Percentiles rank a stretch among this genome's conserved stretches.
Conservation (phyloP, 345 rosid genomes). For the Lumnitzera racemosa region DNA sequence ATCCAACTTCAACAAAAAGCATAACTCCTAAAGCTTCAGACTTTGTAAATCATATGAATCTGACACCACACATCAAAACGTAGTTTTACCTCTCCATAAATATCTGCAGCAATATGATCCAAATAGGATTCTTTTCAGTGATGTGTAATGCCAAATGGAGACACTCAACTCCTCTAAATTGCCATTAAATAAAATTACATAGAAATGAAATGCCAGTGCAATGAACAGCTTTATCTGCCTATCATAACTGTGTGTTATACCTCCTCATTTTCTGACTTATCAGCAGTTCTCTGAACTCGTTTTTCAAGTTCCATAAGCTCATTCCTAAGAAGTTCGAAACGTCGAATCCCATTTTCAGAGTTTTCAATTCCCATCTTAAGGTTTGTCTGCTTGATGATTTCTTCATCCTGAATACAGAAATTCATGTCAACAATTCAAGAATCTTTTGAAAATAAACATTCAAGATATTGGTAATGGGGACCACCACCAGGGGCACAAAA, state of each 20-base stretch:
- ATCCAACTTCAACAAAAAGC: too few relatives aligned
- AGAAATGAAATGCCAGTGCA: too few relatives aligned
- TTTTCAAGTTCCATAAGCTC: slow-evolving; percentile 92
- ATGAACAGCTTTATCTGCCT: too few relatives aligned
- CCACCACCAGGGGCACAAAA: neutral
- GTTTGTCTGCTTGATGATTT: slow-evolving; percentile 21
- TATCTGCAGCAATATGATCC: too few relatives aligned
- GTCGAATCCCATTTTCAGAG: slow-evolving; percentile 56
- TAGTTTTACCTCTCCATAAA: too few relatives aligned
- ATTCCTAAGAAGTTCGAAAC: slow-evolving; percentile 73
- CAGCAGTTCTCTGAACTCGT: slow-evolving; percentile 70
- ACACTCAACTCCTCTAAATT: too few relatives aligned
- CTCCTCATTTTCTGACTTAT: slow-evolving; percentile 61
- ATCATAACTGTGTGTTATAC: slow-evolving; percentile 19
- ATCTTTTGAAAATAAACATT: neutral
- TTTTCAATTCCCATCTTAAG: slow-evolving; percentile 24
- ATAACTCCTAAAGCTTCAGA: too few relatives aligned
- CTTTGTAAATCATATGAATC: too few relatives aligned
- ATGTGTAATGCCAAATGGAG: too few relatives aligned
- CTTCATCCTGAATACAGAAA: slow-evolving; percentile 46
- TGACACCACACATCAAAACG: too few relatives aligned
- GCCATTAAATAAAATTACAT: too few relatives aligned
- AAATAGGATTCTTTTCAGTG: too few relatives aligned
- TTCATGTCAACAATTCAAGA: slow-evolving; percentile 8
- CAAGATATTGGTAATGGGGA: slow-evolving; percentile 1